phyloP scores from a whole-genome alignment of 345 rosid species.

The Fremontodendron californicum region DNA sequence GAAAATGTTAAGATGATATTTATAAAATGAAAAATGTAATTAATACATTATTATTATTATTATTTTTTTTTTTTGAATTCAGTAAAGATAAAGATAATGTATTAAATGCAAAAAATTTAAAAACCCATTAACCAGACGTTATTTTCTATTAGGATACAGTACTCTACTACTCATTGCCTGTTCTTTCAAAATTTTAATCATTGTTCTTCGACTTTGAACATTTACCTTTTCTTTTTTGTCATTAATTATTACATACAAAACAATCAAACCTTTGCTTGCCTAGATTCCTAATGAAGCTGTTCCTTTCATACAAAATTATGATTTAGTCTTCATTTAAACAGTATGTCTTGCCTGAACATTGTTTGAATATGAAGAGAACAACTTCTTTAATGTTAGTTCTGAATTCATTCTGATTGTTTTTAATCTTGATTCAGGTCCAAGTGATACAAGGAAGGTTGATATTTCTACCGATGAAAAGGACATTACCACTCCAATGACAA shows the following conservation, averaged over 20 bases:
- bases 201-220: constrained; percentile 21
- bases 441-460: constrained; percentile 9
- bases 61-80: no score
- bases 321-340: neutral
- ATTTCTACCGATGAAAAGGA: constrained; percentile 33
- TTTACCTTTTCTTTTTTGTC: constrained; percentile 6
- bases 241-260: constrained; percentile 16
- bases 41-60: no score
- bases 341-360: neutral
- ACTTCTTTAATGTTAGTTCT: neutral
- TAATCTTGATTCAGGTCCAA: constrained; percentile 24
- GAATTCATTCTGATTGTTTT: neutral
- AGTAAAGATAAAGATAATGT: no score
- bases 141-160: neutral
- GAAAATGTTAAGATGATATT: no score
- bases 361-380: neutral
- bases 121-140: no score
- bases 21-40: no score
- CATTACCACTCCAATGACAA: constrained; percentile 57
- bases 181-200: constrained; percentile 19
- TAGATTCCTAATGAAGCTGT: constrained; percentile 8
- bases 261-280: neutral
- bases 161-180: neutral
- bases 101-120: no score
- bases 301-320: neutral